A percentile compares a stretch with the other conserved stretches of the same genome.
Conservation (phyloP, 371 early-diverging fungal genomes). For the Syncephalastrum sp. region DNA sequence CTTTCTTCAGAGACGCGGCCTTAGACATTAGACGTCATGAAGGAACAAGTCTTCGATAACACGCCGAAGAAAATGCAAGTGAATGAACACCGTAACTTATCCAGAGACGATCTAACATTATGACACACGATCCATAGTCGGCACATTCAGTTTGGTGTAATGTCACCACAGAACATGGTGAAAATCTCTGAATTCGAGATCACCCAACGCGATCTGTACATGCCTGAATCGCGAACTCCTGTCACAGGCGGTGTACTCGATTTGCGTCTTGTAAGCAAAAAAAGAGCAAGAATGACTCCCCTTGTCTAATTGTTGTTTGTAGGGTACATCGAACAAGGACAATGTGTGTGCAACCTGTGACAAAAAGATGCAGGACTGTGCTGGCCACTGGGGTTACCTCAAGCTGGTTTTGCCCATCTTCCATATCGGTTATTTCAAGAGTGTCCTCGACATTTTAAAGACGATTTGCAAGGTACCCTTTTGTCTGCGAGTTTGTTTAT, state of each 20-base stretch:
- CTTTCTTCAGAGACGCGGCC: no score
- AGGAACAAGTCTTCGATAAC: constrained; percentile 76
- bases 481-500: neutral
- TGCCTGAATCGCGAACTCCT: constrained; percentile 74
- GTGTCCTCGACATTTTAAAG: constrained; percentile 88
- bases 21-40: constrained; percentile 48
- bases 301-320: constrained; percentile 8
- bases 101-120: constrained; percentile 1
- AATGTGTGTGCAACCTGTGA: constrained; percentile 93
- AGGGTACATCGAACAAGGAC: constrained; percentile 90
- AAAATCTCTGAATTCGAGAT: constrained; percentile 88
- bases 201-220: constrained; percentile 91
- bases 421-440: constrained; percentile 97
- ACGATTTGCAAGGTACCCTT: constrained; percentile 92
- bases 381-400: constrained; percentile 98
- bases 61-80: constrained; percentile 81
- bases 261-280: constrained; percentile 69
- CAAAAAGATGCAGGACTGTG: constrained; percentile 87
- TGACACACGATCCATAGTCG: constrained; percentile 49
- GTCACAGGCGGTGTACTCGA: constrained; percentile 91
- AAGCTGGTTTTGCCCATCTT: constrained; percentile 96
- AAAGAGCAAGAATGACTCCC: neutral
- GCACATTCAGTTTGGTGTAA: constrained; percentile 87
- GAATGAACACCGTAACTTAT: constrained; percentile 9
- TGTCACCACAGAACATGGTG: constrained; percentile 82